Conservation (phyloP, 441 rosid genomes). For the Populus hybrid region DNA sequence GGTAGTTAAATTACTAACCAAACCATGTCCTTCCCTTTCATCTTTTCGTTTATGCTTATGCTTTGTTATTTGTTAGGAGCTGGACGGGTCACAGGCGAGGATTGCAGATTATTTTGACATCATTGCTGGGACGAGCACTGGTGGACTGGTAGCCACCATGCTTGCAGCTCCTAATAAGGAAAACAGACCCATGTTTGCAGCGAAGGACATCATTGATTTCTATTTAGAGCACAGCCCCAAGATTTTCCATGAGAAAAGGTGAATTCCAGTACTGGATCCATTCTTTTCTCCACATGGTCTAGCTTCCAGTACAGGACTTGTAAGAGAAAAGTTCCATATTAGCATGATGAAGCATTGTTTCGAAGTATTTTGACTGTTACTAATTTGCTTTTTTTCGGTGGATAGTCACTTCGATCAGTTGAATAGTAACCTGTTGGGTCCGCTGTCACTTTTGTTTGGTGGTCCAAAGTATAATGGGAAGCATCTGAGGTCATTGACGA, state of each 20-base stretch:
- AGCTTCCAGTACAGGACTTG: too few relatives aligned
- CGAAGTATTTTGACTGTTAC: not conserved
- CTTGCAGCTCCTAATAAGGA: slow-evolving; percentile 38
- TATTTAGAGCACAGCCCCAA: slow-evolving; percentile 34
- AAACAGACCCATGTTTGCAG: slow-evolving; percentile 40
- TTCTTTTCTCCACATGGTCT: not conserved
- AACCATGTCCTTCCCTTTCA: not conserved
- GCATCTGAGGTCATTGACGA: slow-evolving; percentile 13
- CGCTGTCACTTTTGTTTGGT: not conserved
- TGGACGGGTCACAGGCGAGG: slow-evolving; percentile 46
- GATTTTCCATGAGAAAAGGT: slow-evolving; percentile 43
- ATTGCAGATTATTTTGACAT: slow-evolving; percentile 52
- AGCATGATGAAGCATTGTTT: too few relatives aligned
- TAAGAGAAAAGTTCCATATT: too few relatives aligned
- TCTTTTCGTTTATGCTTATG: not conserved
- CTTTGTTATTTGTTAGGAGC: slow-evolving; percentile 20
- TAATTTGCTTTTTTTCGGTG: too few relatives aligned
- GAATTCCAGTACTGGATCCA: not conserved
- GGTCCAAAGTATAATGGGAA: slow-evolving; percentile 33
- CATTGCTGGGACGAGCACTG: slow-evolving; percentile 52
- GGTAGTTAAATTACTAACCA: slow-evolving; percentile 2
- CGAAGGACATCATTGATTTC: slow-evolving; percentile 42
- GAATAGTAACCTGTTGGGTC: too few relatives aligned
- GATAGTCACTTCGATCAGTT: not conserved
- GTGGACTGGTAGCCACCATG: slow-evolving; percentile 53